Conservation (phyloP, 1,139 yeast species). For the Suhomyces kunorum region DNA sequence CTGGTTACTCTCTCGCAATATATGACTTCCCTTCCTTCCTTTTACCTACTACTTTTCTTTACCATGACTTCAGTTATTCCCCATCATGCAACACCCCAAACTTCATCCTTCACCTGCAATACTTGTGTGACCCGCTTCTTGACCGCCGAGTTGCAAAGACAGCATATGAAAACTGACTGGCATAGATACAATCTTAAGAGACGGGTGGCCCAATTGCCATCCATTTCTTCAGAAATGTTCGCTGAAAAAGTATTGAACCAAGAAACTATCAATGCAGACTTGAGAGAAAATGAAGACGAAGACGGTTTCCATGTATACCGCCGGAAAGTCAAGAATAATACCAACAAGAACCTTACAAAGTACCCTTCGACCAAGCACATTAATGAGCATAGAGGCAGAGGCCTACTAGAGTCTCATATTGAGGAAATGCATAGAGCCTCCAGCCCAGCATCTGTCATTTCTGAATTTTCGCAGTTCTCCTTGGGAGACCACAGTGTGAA, state of each 20-base stretch:
- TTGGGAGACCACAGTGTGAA: constrained; percentile 56
- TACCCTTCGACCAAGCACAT: not conserved
- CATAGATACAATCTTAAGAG: constrained; percentile 90
- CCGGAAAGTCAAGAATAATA: constrained; percentile 27
- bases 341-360: constrained; percentile 17
- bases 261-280: constrained; percentile 32
- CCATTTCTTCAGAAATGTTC: constrained; percentile 77
- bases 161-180: constrained; percentile 97
- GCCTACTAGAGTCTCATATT: not conserved
- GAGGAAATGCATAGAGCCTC: constrained; percentile 26
- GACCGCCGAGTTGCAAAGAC: constrained; percentile 76
- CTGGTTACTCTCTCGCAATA: not conserved
- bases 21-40: not conserved
- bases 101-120: constrained; percentile 69
- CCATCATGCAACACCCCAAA: constrained; percentile 37
- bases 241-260: constrained; percentile 65
- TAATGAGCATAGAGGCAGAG: constrained; percentile 11
- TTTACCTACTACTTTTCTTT: not conserved
- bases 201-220: constrained; percentile 81
- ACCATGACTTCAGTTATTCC: constrained; percentile 22
- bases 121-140: constrained; percentile 82
- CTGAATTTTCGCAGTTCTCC: constrained; percentile 65
- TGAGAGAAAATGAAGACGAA: constrained; percentile 57
- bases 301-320: constrained; percentile 56
- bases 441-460: constrained; percentile 59